A percentile compares a stretch with the other conserved stretches of the same genome.
phyloP scores from a whole-genome alignment of 78 protist genomes.

The Dictyostelium discoideum region DNA sequence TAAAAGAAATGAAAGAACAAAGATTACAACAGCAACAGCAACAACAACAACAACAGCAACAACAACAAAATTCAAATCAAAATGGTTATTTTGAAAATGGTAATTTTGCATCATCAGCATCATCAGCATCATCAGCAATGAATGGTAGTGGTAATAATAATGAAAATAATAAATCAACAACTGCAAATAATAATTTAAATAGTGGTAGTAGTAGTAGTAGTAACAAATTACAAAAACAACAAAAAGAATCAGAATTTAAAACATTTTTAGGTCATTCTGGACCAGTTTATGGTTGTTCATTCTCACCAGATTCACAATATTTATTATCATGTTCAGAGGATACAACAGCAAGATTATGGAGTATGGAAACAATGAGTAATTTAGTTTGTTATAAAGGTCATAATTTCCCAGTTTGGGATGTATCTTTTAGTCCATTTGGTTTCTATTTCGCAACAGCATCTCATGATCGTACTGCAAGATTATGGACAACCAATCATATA shows the following conservation, averaged over 20 bases:
- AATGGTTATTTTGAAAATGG: constrained; percentile 5
- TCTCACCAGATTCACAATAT: constrained; percentile 82
- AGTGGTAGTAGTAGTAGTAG: no score
- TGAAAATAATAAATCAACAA: not conserved
- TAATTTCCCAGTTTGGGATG: constrained; percentile 95
- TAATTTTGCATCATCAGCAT: not conserved
- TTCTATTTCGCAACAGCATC: constrained; percentile 94
- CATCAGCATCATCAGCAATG: not conserved
- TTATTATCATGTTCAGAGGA: constrained; percentile 86
- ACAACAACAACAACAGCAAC: constrained; percentile 4
- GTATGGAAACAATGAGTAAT: constrained; percentile 82
- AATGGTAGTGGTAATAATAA: not conserved
- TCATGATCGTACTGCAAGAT: constrained; percentile 94
- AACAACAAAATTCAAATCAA: not conserved
- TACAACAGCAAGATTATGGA: constrained; percentile 92
- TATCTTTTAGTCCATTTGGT: constrained; percentile 86
- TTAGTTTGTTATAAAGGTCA: constrained; percentile 94
- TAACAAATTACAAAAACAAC: not conserved
- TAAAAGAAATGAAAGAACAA: constrained; percentile 53
- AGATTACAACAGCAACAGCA: not conserved
- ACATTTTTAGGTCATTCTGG: constrained; percentile 89
- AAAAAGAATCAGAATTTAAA: constrained; percentile 23
- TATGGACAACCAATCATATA: constrained; percentile 91
- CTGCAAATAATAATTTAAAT: not conserved
- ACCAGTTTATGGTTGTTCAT: constrained; percentile 82